Percentiles rank a stretch among this genome's conserved stretches.
phyloP scores from a whole-genome alignment of 2,329 filamentous ascomycete species.

The Coccinonectria pachysandricola region DNA sequence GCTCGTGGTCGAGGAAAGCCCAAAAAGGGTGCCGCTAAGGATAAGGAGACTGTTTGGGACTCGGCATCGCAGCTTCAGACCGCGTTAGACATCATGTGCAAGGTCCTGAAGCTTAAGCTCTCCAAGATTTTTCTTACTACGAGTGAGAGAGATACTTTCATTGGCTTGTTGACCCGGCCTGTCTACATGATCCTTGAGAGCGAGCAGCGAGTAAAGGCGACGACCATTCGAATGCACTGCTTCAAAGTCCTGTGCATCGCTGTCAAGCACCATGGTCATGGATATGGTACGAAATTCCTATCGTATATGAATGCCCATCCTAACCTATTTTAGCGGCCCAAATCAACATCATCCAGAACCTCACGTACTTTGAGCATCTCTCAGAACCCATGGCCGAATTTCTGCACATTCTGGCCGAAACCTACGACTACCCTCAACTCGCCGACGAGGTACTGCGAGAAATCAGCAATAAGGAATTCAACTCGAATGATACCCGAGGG shows the following conservation, averaged over 20 bases:
- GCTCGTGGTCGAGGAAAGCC: constrained; percentile 63
- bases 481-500: constrained; percentile 87
- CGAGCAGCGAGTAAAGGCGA: constrained; percentile 83
- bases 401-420: constrained; percentile 86
- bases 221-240: constrained; percentile 84
- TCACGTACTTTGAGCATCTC: constrained; percentile 98
- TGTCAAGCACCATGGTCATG: constrained; percentile 95
- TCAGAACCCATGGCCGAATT: constrained; percentile 99
- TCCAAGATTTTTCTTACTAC: constrained; percentile 92
- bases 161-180: constrained; percentile 81
- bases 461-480: constrained; percentile 95
- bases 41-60: constrained; percentile 84
- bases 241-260: constrained; percentile 96
- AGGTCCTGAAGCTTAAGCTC: constrained; percentile 85
- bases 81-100: constrained; percentile 89
- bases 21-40: constrained; percentile 67
- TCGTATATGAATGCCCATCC: too few species aligned
- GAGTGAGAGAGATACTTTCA: constrained; percentile 90
- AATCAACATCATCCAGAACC: constrained; percentile 93
- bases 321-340: constrained; percentile 60
- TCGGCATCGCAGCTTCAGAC: constrained; percentile 78
- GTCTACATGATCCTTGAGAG: constrained; percentile 92
- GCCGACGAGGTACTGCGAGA: constrained; percentile 90
- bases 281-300: constrained; percentile 81
- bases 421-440: constrained; percentile 94